Evolutionary conservation across 805 yeast genomes (phyloP), one percentile per base, ranked within the genome.

Genomic region (Lipomyces yamanashiensis): DNA sequence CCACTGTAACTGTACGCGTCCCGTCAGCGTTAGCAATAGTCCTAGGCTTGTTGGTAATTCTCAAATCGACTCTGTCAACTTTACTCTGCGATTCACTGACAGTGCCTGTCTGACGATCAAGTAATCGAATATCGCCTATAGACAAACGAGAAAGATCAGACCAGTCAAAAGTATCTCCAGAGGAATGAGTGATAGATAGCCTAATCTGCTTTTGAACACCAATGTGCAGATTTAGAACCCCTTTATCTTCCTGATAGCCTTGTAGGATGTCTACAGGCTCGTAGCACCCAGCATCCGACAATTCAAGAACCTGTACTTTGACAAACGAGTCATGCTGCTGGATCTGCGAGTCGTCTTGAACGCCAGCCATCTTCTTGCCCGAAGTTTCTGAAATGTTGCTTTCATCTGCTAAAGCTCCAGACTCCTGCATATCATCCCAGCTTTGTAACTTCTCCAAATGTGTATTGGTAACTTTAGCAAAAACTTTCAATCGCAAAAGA

Each of bases 371-470:
- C 23, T 39, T 28, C 34, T 33, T n/a, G 21, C 54, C 54, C 9
- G 28, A 15, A 1, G 28, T 21, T 23, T 47, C 55, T 12, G 45
- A 17, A 10, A 37, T 41, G 12, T 33, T 23, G 15, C 34, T n/a
- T 17, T 19, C 15, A 8, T 28, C 47, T 7, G 7, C 40, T 1
- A 49, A 37, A 5, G 36, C 21, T 7, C 33, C 50, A 1, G 48
- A 39, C 43, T 64, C 70, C 43, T 60, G 71, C 71, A 69, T 67
- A 50, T 63, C 66, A 40, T 69, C 71, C 71, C 71, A 69, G 58
- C 71, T 69, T 51, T 53, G 59, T 37, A 69, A 54, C 15, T 68
- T 63, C 49, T 69, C 71, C 39, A 69, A 36, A 44, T 69, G 71
- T 9, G 51, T 67, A 12, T 15, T 40, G 8, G 68, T 36, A 6